A percentile compares a stretch with the other conserved stretches of the same genome.
These are phyloP conservation scores for Fraxinus sp. DNA, from an alignment of 305 asterid genomes.

Conservation along the genomic window DNA sequence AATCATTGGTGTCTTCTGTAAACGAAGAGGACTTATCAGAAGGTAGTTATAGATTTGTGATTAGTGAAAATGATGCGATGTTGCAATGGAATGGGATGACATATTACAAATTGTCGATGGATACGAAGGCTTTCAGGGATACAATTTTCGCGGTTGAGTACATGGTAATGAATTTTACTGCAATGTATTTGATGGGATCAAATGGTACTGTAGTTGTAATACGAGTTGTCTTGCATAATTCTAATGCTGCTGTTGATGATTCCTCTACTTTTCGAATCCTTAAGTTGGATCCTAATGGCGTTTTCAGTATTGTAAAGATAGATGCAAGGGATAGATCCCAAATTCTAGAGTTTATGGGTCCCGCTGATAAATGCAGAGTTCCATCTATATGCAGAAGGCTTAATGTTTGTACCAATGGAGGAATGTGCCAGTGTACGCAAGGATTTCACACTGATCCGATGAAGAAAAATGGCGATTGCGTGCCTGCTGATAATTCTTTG, in stretches of 20 bases:
- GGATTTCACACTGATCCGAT: slow-evolving; percentile 41
- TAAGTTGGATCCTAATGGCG: slow-evolving; percentile 46
- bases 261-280: slow-evolving; percentile 35
- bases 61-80: slow-evolving; percentile 39
- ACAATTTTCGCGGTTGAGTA: slow-evolving; percentile 40
- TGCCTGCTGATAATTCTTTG: slow-evolving; percentile 43
- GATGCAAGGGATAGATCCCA: slow-evolving; percentile 6
- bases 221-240: slow-evolving; percentile 22
- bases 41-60: slow-evolving; percentile 36
- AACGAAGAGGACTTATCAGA: slow-evolving; percentile 34
- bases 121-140: slow-evolving; percentile 32
- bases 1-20: slow-evolving; percentile 33
- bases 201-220: slow-evolving; percentile 39
- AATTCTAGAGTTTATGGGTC: slow-evolving; percentile 38
- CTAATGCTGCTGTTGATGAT: not conserved
- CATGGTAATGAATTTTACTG: slow-evolving; percentile 52
- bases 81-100: slow-evolving; percentile 48
- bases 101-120: slow-evolving; percentile 69
- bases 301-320: slow-evolving; percentile 30
- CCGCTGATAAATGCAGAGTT: slow-evolving; percentile 50
- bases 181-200: slow-evolving; percentile 47
- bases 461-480: slow-evolving; percentile 34
- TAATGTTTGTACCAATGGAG: slow-evolving; percentile 52
- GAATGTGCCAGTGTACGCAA: slow-evolving; percentile 60
- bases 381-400: slow-evolving; percentile 53